Evolutionary conservation across 2,329 filamentous ascomycete species (phyloP).

Genomic region (Pseudophaeomoniella oleicola): DNA sequence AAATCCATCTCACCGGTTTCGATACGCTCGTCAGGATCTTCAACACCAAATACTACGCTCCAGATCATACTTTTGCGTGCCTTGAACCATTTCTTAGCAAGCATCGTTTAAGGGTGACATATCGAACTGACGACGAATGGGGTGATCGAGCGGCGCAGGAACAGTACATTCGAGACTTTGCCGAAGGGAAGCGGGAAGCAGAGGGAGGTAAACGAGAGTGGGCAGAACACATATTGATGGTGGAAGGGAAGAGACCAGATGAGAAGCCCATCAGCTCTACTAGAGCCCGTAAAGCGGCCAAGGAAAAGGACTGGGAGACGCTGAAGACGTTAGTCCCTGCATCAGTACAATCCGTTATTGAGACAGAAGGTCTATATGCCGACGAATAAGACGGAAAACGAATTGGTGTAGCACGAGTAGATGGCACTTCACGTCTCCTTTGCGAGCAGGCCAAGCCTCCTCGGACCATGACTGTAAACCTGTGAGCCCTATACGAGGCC

Average conservation of each 20-base stretch:
- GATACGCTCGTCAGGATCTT: conserved; percentile 35
- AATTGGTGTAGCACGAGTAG: no score
- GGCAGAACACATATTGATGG: conserved; percentile 25
- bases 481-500: no score
- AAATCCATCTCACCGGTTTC: conserved; percentile 33
- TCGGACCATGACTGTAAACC: no score
- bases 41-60: conserved; percentile 33
- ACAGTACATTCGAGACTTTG: conserved; percentile 21
- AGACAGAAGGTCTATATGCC: conserved; percentile 18
- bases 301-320: conserved; percentile 14
- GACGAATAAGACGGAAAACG: conserved; percentile 2
- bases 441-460: no score
- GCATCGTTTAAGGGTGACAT: conserved; percentile 28
- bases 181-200: conserved; percentile 19
- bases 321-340: conserved; percentile 21
- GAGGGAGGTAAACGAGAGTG: conserved; percentile 26
- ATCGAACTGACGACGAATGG: conserved; percentile 27
- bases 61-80: conserved; percentile 24
- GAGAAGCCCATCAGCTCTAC: conserved; percentile 28
- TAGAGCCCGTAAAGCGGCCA: conserved; percentile 21
- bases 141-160: conserved; percentile 22
- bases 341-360: conserved; percentile 18
- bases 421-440: no score
- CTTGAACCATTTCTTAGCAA: conserved; percentile 25
- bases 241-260: conserved; percentile 20